phyloP scores from a whole-genome alignment of 164 flowering plant genomes.

The Chloranthus sessilifolius region DNA sequence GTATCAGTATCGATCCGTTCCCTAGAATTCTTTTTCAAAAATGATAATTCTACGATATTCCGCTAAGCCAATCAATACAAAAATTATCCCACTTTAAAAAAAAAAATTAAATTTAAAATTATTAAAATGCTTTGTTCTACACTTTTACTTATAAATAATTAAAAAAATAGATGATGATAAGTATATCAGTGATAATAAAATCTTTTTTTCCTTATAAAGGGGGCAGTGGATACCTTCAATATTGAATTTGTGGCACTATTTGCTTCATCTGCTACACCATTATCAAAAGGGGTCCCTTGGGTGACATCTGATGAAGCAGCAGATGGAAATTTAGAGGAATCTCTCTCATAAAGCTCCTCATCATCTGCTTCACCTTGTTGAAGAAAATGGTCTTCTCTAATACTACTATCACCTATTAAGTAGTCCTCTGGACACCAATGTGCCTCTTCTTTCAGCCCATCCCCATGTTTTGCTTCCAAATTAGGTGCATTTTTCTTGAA shows the following conservation, averaged over 20 bases:
- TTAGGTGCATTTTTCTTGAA: slow-evolving; percentile 20
- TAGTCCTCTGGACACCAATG: neutral
- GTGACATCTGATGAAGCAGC: slow-evolving; percentile 1
- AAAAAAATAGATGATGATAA: too few species aligned
- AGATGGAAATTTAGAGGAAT: slow-evolving; percentile 2
- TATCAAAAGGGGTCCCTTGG: neutral
- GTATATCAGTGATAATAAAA: too few species aligned
- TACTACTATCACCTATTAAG: neutral
- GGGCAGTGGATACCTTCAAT: too few species aligned
- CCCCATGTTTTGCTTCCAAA: neutral
- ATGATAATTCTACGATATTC: too few species aligned
- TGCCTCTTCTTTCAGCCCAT: neutral
- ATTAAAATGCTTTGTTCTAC: too few species aligned
- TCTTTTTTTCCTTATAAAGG: too few species aligned
- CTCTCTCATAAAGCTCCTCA: neutral
- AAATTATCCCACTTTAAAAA: too few species aligned
- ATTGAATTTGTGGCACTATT: neutral
- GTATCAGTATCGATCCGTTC: too few species aligned
- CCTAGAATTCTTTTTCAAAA: too few species aligned
- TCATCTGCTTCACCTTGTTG: neutral
- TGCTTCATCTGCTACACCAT: neutral
- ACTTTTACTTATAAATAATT: too few species aligned
- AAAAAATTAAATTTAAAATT: too few species aligned
- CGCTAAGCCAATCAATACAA: too few species aligned
- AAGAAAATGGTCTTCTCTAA: neutral